Evolutionary conservation across 2,329 filamentous ascomycete species (phyloP).

Genomic region (Camptophora hylomeconis): DNA sequence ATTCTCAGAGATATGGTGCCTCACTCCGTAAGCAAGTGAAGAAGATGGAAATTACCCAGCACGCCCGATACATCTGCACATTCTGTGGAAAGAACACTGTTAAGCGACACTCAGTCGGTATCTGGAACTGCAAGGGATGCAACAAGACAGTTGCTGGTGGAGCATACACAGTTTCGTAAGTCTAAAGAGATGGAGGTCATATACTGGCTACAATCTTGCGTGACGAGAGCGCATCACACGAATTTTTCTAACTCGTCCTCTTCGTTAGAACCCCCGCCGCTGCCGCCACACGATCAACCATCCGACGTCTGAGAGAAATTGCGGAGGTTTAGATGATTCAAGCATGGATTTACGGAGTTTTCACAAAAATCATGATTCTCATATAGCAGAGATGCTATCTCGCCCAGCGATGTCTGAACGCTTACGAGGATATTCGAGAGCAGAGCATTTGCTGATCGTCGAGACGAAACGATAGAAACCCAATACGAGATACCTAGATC

Average conservation of each 20-base stretch:
- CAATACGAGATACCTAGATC: slow-evolving; percentile 11
- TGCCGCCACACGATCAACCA: slow-evolving; percentile 87
- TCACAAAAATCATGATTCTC: slow-evolving; percentile 4
- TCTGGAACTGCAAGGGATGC: slow-evolving; percentile 95
- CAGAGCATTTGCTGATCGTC: too few species aligned
- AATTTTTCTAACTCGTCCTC: not conserved
- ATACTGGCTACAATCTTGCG: not conserved
- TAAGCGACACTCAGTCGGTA: slow-evolving; percentile 80
- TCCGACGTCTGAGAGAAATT: slow-evolving; percentile 94
- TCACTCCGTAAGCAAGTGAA: slow-evolving; percentile 98
- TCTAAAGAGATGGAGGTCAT: slow-evolving; percentile 25
- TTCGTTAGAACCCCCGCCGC: slow-evolving; percentile 68
- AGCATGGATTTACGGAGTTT: slow-evolving; percentile 13
- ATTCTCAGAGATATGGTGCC: slow-evolving; percentile 75
- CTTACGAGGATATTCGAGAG: too few species aligned
- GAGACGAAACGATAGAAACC: slow-evolving; percentile 15
- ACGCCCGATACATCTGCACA: slow-evolving; percentile 87
- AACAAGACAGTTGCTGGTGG: slow-evolving; percentile 87
- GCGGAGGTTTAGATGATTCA: slow-evolving; percentile 54
- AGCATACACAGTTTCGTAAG: slow-evolving; percentile 94
- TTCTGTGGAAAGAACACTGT: slow-evolving; percentile 98
- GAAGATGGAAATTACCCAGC: slow-evolving; percentile 99
- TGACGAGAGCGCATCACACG: not conserved
- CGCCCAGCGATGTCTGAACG: too few species aligned
- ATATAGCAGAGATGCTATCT: not conserved